A percentile compares a stretch with the other conserved stretches of the same genome.
phyloP scores from a whole-genome alignment of 148 eudicot species.

The Pouteria glomerata region DNA sequence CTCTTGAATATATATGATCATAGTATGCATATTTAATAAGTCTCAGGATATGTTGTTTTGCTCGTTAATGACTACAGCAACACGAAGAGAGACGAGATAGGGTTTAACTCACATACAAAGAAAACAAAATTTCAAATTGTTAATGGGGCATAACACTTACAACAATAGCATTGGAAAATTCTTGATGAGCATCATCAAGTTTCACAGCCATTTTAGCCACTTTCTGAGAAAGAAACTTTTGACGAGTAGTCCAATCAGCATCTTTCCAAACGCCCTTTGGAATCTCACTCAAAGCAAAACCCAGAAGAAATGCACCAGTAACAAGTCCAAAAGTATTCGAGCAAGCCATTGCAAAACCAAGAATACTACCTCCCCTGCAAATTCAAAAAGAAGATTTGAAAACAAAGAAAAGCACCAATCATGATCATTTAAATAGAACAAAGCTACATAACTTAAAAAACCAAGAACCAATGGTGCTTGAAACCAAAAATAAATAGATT shows the following conservation, averaged over 20 bases:
- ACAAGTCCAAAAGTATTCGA: constrained; percentile 97
- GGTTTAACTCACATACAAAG: background rate
- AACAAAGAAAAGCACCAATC: background rate
- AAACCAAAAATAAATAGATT: background rate
- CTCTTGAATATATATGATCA: background rate
- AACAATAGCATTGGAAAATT: constrained; percentile 84
- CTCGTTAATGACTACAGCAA: background rate
- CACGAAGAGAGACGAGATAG: background rate
- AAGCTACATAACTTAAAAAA: background rate
- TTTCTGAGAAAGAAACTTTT: constrained; percentile 74
- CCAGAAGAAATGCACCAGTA: constrained; percentile 91
- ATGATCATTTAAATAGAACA: background rate
- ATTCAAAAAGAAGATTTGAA: background rate
- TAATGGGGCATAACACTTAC: constrained; percentile 36
- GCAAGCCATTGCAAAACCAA: constrained; percentile 97
- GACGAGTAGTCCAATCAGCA: constrained; percentile 75
- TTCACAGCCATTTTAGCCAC: constrained; percentile 83
- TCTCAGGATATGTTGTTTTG: background rate
- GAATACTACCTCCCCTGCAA: constrained; percentile 61
- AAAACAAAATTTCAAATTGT: background rate
- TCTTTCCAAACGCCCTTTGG: constrained; percentile 80
- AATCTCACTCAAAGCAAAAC: constrained; percentile 85
- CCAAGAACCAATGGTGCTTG: background rate
- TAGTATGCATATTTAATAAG: background rate
- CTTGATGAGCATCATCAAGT: constrained; percentile 92